Evolutionary conservation across 2,329 filamentous ascomycete species (phyloP).

Genomic region (Mycosphaerella arachidis): DNA sequence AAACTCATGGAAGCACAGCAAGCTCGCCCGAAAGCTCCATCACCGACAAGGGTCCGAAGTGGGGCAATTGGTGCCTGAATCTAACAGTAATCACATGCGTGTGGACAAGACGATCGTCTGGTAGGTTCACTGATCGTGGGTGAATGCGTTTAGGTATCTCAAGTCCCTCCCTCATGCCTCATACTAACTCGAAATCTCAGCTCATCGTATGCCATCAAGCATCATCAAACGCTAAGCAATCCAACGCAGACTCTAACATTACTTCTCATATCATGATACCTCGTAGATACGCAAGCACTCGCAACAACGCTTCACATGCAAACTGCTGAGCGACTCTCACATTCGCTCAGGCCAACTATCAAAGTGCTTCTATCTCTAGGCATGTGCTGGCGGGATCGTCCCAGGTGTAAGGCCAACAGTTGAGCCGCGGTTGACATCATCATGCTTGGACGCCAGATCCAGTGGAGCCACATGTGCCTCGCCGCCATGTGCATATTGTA

Average conservation of each 20-base stretch:
- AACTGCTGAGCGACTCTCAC: not conserved
- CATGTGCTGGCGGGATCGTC: not conserved
- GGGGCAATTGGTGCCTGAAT: not conserved
- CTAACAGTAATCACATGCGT: not conserved
- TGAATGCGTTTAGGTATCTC: not conserved
- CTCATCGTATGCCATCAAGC: not conserved
- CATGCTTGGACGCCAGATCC: not conserved
- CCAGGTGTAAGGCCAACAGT: not conserved
- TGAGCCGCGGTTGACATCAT: constrained; percentile 14
- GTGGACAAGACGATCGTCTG: not conserved
- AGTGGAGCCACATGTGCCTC: not conserved
- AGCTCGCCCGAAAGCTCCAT: too few species aligned
- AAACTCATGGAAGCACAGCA: not conserved
- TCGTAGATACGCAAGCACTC: not conserved
- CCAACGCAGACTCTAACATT: not conserved
- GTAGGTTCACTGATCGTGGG: not conserved
- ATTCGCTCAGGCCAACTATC: not conserved
- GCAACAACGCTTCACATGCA: not conserved
- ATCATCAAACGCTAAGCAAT: not conserved
- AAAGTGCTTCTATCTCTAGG: constrained; percentile 1
- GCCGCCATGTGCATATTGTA: constrained; percentile 14
- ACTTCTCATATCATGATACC: not conserved
- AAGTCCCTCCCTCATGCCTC: not conserved
- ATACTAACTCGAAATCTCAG: not conserved
- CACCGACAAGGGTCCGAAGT: too few species aligned